Conservation (phyloP, 2,329 filamentous ascomycete genomes). For the Cordyceps farinosa region DNA sequence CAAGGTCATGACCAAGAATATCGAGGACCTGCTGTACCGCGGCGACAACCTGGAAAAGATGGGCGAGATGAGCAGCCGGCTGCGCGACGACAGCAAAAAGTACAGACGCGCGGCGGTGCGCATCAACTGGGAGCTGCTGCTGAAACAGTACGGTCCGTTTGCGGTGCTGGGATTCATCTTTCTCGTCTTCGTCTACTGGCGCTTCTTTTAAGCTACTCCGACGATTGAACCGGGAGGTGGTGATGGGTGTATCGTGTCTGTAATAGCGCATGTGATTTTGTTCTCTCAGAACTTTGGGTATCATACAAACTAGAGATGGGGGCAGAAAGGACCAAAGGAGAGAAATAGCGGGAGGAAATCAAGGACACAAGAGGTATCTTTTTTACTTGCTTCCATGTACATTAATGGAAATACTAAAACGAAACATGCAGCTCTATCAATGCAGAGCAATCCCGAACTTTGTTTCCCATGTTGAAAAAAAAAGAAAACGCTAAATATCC, state of each 20-base stretch:
- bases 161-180: slow-evolving; percentile 78
- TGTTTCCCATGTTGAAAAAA: slow-evolving; percentile 2
- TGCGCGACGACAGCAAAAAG: slow-evolving; percentile 91
- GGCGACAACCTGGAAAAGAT: slow-evolving; percentile 94
- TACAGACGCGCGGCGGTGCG: slow-evolving; percentile 88
- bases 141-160: slow-evolving; percentile 96
- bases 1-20: slow-evolving; percentile 99
- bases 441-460: background rate
- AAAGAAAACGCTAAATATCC: slow-evolving; percentile 11
- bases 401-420: background rate
- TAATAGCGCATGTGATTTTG: slow-evolving; percentile 1
- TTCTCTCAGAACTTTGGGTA: background rate
- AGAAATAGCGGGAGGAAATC: background rate
- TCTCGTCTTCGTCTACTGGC: slow-evolving; percentile 83
- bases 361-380: background rate
- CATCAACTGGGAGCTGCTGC: slow-evolving; percentile 95
- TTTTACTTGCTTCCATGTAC: background rate
- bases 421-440: background rate
- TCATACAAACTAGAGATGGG: background rate
- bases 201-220: slow-evolving; percentile 67
- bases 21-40: slow-evolving; percentile 92
- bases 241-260: background rate
- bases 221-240: background rate
- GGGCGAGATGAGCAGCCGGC: slow-evolving; percentile 85
- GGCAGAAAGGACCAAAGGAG: background rate